Conservation (phyloP, 2,329 filamentous ascomycete species). For the Colletotrichum magnum region DNA sequence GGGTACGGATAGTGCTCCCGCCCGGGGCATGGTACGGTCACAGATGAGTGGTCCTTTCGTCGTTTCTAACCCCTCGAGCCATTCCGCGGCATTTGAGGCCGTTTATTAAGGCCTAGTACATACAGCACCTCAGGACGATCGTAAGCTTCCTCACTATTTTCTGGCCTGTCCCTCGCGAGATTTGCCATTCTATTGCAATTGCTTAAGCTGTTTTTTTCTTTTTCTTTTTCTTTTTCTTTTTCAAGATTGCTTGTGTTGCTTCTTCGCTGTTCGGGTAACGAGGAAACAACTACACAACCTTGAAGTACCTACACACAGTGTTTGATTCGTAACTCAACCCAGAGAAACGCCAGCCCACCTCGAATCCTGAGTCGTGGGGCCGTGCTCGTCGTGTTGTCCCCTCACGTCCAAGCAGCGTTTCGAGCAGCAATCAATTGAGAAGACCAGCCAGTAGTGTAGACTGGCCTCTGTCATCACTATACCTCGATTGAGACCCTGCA, state of each 20-base stretch:
- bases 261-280: too few species aligned
- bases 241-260: too few species aligned
- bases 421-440: constrained; percentile 26
- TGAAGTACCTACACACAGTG: too few species aligned
- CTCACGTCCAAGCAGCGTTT: constrained; percentile 39
- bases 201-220: too few species aligned
- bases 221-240: too few species aligned
- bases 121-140: constrained; percentile 19
- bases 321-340: too few species aligned
- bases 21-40: constrained; percentile 19
- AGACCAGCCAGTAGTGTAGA: background rate
- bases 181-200: too few species aligned
- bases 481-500: background rate
- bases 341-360: background rate
- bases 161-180: background rate
- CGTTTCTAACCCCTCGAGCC: constrained; percentile 23
- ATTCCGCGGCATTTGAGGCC: constrained; percentile 14
- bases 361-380: background rate
- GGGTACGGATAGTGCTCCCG: constrained; percentile 41
- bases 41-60: constrained; percentile 36
- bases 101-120: constrained; percentile 33
- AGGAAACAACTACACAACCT: too few species aligned
- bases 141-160: constrained; percentile 14
- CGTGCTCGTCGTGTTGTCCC: constrained; percentile 34
- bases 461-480: background rate